Evolutionary conservation across 768 basidiomycete species (phyloP).

Genomic region (Phylloporus sp.): DNA sequence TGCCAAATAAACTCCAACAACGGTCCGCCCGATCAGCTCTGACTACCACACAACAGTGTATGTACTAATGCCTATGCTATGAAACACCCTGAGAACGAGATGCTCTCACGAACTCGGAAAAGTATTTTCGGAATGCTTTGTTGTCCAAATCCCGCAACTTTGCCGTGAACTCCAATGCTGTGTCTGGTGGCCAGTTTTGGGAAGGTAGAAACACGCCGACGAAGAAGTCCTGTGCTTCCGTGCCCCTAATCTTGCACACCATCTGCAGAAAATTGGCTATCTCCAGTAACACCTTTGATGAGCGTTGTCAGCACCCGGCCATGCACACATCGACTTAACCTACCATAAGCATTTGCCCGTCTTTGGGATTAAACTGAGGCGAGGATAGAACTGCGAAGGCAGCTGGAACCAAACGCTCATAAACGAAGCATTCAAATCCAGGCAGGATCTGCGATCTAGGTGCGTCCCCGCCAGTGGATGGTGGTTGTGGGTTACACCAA

Average conservation of each 20-base stretch:
- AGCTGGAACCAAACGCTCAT: slow-evolving; percentile 76
- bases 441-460: slow-evolving; percentile 47
- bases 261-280: slow-evolving; percentile 81
- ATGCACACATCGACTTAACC: slow-evolving; percentile 25
- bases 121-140: slow-evolving; percentile 81
- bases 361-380: slow-evolving; percentile 80
- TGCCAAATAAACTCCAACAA: slow-evolving; percentile 24
- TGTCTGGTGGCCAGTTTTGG: slow-evolving; percentile 79
- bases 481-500: slow-evolving; percentile 57
- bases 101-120: slow-evolving; percentile 75
- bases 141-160: slow-evolving; percentile 71
- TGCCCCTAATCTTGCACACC: slow-evolving; percentile 68
- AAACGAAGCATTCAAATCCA: slow-evolving; percentile 90
- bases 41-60: not conserved
- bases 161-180: slow-evolving; percentile 69
- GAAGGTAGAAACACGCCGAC: slow-evolving; percentile 77
- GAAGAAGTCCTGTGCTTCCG: slow-evolving; percentile 82
- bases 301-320: not conserved
- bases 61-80: slow-evolving; percentile 34
- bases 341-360: slow-evolving; percentile 82
- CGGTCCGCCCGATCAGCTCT: too few relatives aligned
- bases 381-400: slow-evolving; percentile 78
- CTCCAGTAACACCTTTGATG: slow-evolving; percentile 75
- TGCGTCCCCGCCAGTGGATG: slow-evolving; percentile 33
- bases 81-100: slow-evolving; percentile 52